Percentiles rank a stretch among this genome's conserved stretches.
Evolutionary conservation across 2,329 filamentous ascomycete species (phyloP).

Genomic region (Phialophora tarda): DNA sequence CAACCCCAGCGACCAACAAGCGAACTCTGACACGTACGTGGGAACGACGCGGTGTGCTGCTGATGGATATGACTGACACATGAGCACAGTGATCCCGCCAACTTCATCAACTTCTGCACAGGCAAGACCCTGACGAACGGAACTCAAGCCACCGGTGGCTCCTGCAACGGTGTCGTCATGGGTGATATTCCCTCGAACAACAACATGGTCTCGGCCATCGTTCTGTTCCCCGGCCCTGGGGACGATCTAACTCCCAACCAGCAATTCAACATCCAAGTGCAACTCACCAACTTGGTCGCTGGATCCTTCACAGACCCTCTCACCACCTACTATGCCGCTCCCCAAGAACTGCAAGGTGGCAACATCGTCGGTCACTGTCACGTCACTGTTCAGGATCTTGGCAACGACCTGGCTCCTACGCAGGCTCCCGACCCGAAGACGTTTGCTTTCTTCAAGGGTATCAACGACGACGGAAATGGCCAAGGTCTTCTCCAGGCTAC

Average conservation of each 20-base stretch:
- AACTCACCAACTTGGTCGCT: slow-evolving; percentile 57
- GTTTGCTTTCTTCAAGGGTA: slow-evolving; percentile 65
- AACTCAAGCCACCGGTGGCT: slow-evolving; percentile 55
- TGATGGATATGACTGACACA: slow-evolving; percentile 22
- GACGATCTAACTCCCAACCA: slow-evolving; percentile 50
- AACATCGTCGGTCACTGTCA: slow-evolving; percentile 48
- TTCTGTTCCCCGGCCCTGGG: slow-evolving; percentile 54
- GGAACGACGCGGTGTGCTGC: neutral
- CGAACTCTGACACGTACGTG: slow-evolving; percentile 34
- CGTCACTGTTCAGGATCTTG: slow-evolving; percentile 59
- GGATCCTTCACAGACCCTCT: slow-evolving; percentile 62
- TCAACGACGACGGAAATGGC: slow-evolving; percentile 64
- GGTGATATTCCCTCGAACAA: slow-evolving; percentile 58
- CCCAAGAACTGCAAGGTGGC: slow-evolving; percentile 56
- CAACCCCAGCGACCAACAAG: slow-evolving; percentile 27
- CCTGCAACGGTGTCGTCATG: slow-evolving; percentile 66
- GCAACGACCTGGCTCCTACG: slow-evolving; percentile 45
- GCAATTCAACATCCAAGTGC: slow-evolving; percentile 57
- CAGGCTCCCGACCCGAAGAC: slow-evolving; percentile 49
- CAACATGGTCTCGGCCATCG: slow-evolving; percentile 63
- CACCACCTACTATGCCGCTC: slow-evolving; percentile 61
- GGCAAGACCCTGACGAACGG: slow-evolving; percentile 63
- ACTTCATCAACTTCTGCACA: slow-evolving; percentile 67
- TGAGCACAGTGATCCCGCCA: slow-evolving; percentile 48
- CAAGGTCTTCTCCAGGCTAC: slow-evolving; percentile 59